Conservation (phyloP, 495 filamentous ascomycete genomes). For the Neurospora sp. region DNA sequence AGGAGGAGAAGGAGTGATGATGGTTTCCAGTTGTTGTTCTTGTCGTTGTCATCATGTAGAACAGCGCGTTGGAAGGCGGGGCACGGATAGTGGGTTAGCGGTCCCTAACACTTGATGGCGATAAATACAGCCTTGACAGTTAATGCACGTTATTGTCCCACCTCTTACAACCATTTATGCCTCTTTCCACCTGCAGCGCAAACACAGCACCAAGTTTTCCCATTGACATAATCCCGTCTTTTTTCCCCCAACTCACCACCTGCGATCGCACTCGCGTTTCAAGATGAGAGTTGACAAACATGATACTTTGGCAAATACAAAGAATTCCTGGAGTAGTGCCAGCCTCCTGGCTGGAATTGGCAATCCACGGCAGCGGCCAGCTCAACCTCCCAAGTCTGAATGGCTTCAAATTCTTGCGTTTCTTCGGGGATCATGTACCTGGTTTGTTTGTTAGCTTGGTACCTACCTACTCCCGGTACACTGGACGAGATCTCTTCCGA, state of each 20-base stretch:
- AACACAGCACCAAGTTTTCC: neutral
- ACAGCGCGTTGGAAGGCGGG: neutral
- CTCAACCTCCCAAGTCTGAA: neutral
- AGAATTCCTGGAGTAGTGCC: no score
- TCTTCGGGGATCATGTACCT: no score
- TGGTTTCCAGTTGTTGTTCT: neutral
- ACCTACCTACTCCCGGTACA: no score
- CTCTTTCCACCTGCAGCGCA: neutral
- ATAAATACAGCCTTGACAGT: rapidly evolving
- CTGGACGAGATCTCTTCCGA: no score
- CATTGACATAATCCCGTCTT: neutral
- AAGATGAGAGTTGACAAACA: neutral
- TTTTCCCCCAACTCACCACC: neutral
- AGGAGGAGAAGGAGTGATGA: neutral
- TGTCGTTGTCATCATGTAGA: neutral
- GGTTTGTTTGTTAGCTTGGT: no score
- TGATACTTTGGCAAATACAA: neutral
- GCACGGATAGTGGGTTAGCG: neutral
- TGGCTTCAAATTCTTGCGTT: no score
- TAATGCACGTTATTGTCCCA: neutral
- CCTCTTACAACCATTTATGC: neutral
- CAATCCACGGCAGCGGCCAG: no score
- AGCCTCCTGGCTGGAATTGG: neutral
- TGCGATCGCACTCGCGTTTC: neutral
- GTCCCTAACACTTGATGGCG: neutral